Percentiles rank a stretch among this genome's conserved stretches.
Evolutionary conservation across 305 asterid species (phyloP).

Genomic region (Fraxinus ornus): DNA sequence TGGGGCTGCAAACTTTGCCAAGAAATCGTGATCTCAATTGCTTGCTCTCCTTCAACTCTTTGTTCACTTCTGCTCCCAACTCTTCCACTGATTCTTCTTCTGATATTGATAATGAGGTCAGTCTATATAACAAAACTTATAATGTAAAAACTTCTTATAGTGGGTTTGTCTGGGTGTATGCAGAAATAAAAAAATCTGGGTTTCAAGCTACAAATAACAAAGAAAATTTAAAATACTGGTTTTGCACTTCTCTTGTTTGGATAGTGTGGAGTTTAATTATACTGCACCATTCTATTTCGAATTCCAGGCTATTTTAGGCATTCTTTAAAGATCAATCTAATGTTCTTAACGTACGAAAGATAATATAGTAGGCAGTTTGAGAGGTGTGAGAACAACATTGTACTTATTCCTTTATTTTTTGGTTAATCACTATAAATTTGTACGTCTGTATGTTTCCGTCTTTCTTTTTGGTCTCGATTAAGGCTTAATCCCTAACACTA

Average conservation of each 20-base stretch:
- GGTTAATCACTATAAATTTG: neutral
- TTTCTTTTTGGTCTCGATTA: neutral
- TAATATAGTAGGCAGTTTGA: neutral
- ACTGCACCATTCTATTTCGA: neutral
- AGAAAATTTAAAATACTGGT: neutral
- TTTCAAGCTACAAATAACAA: neutral
- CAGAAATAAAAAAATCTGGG: neutral
- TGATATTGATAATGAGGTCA: constrained; percentile 67
- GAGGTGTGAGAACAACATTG: neutral
- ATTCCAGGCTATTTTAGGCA: neutral
- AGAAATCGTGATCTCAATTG: constrained; percentile 49
- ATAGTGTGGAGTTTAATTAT: neutral
- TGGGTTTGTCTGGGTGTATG: neutral
- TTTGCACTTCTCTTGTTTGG: neutral
- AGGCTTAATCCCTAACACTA: neutral
- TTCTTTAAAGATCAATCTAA: neutral
- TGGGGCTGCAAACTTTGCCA: constrained; percentile 59
- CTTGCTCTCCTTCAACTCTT: constrained; percentile 61
- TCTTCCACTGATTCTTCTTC: constrained; percentile 60
- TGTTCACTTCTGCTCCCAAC: constrained; percentile 50
- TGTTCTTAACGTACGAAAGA: neutral
- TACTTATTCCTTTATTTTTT: too few relatives aligned
- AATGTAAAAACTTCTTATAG: neutral
- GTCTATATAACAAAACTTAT: neutral
- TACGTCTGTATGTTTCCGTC: neutral